Evolutionary conservation across 2,329 filamentous ascomycete species (phyloP).

Genomic region (Thelonectria olida): DNA sequence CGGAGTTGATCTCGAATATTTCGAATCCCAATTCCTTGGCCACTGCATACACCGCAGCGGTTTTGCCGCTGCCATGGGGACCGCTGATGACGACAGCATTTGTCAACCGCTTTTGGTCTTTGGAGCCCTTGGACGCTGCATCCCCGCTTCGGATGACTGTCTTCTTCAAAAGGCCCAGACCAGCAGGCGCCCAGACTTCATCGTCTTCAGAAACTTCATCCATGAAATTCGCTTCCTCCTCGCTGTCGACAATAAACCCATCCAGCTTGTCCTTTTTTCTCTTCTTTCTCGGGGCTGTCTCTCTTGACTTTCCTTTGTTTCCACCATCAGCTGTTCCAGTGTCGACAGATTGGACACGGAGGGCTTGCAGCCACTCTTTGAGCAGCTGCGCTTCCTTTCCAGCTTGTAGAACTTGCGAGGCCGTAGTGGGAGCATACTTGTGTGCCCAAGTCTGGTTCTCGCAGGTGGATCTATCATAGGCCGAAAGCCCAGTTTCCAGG

Average conservation of each 20-base stretch:
- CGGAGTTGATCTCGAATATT: constrained; percentile 92
- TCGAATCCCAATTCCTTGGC: constrained; percentile 93
- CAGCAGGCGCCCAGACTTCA: constrained; percentile 53
- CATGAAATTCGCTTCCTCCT: constrained; percentile 77
- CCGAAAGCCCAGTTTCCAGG: constrained; percentile 71
- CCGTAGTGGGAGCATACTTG: constrained; percentile 81
- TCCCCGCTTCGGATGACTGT: constrained; percentile 62
- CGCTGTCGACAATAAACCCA: constrained; percentile 81
- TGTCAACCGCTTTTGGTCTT: constrained; percentile 60
- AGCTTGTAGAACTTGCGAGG: constrained; percentile 78
- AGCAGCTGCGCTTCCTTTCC: constrained; percentile 76
- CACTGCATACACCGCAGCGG: constrained; percentile 88
- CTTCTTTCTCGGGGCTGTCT: constrained; percentile 62
- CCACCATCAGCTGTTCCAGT: constrained; percentile 57
- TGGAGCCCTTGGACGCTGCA: constrained; percentile 46
- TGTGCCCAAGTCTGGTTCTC: constrained; percentile 80
- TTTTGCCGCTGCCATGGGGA: constrained; percentile 91
- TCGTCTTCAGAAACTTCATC: constrained; percentile 74
- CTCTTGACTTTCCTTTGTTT: constrained; percentile 42
- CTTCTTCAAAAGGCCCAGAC: constrained; percentile 54
- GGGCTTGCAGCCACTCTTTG: constrained; percentile 80
- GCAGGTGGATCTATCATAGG: constrained; percentile 82
- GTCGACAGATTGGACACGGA: constrained; percentile 81
- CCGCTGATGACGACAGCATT: constrained; percentile 92
- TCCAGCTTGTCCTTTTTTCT: constrained; percentile 79